A percentile compares a stretch with the other conserved stretches of the same genome.
phyloP scores from a whole-genome alignment of 2,329 filamentous ascomycete genomes.

The Arthrobotrys sinensis region DNA sequence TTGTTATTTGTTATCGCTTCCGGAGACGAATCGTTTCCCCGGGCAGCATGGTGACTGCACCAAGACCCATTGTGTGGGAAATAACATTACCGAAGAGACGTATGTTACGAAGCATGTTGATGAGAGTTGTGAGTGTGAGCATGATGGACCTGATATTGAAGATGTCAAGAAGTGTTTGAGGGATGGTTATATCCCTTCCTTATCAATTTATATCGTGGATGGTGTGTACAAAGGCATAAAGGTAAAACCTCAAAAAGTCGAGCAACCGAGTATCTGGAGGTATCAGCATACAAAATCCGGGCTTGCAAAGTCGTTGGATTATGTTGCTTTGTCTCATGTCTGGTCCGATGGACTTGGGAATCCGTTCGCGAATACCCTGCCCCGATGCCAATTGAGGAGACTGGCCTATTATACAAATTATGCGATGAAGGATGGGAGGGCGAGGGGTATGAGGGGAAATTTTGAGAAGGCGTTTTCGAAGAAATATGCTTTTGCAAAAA shows the following conservation, averaged over 20 bases:
- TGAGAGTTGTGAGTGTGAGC: conserved; percentile 37
- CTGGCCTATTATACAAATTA: conserved; percentile 55
- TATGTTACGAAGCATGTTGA: conserved; percentile 58
- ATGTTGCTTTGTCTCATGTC: conserved; percentile 62
- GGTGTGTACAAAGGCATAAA: conserved; percentile 50
- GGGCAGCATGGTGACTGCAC: conserved; percentile 47
- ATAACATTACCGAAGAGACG: conserved; percentile 52
- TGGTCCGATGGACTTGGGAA: conserved; percentile 63
- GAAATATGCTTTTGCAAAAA: conserved; percentile 43
- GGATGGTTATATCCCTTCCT: conserved; percentile 47
- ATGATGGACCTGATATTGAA: conserved; percentile 54
- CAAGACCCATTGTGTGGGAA: conserved; percentile 39
- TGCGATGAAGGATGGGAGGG: conserved; percentile 52
- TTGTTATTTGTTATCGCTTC: conserved; percentile 55
- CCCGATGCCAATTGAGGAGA: conserved; percentile 56
- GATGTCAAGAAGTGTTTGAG: conserved; percentile 53
- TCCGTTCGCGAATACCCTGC: conserved; percentile 58
- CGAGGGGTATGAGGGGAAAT: conserved; percentile 25
- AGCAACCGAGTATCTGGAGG: conserved; percentile 43
- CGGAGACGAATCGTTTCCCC: conserved; percentile 36
- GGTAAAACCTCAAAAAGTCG: conserved; percentile 50
- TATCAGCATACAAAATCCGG: conserved; percentile 42
- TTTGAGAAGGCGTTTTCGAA: conserved; percentile 38
- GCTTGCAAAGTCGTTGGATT: conserved; percentile 55
- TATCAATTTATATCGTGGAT: conserved; percentile 42